Percentiles rank a stretch among this genome's conserved stretches.
Conservation (phyloP, 208 protist species). For the Leishmania lainsoni region DNA sequence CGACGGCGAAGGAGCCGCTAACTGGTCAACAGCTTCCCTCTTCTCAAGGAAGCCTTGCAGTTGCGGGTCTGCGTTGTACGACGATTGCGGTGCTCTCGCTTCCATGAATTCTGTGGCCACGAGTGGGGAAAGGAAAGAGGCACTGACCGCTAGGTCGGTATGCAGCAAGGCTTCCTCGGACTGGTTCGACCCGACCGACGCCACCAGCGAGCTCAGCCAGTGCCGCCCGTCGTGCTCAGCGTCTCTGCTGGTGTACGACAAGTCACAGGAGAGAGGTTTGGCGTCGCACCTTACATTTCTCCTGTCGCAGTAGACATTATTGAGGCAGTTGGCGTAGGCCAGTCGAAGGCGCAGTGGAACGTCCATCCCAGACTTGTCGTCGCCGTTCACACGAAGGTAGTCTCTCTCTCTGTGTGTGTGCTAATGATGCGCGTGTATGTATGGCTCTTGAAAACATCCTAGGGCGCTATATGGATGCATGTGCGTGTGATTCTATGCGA, state of each 20-base stretch:
- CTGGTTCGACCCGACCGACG: not conserved
- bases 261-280: not conserved
- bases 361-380: slow-evolving; percentile 8
- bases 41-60: not conserved
- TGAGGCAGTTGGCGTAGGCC: slow-evolving; percentile 31
- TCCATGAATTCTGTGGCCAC: not conserved
- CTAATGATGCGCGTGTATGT: not conserved
- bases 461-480: not conserved
- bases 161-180: not conserved
- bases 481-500: not conserved
- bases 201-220: slow-evolving; percentile 13
- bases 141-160: not conserved
- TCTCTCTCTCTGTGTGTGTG: not conserved
- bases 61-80: not conserved
- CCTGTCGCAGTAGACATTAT: slow-evolving; percentile 28
- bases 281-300: not conserved
- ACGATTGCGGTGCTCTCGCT: not conserved
- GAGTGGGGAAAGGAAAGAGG: not conserved
- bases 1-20: not conserved
- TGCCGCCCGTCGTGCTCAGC: not conserved
- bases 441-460: not conserved
- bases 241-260: not conserved
- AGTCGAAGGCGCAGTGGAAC: slow-evolving; percentile 46
- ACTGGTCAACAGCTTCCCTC: not conserved
- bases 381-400: not conserved